phyloP scores from a whole-genome alignment of 1,284 basidiomycete genomes.

The Leucoagaricus sp. region DNA sequence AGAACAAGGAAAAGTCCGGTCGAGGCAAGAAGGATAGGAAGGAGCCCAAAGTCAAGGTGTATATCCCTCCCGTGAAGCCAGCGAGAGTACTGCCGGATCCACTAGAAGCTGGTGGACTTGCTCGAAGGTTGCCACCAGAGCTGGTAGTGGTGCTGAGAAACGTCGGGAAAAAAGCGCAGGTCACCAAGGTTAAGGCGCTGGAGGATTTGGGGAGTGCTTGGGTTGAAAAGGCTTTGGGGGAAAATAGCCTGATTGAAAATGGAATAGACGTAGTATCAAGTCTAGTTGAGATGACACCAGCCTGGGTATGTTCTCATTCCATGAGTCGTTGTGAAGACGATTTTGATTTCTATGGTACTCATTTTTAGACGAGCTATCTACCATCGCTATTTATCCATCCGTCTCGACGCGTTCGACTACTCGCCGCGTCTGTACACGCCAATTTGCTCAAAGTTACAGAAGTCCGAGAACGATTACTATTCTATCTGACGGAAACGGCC shows the following conservation, averaged over 20 bases:
- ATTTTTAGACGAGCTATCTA: constrained; percentile 77
- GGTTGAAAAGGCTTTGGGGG: constrained; percentile 40
- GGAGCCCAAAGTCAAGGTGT: constrained; percentile 75
- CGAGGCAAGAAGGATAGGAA: constrained; percentile 51
- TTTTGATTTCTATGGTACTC: not conserved
- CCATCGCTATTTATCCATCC: constrained; percentile 83
- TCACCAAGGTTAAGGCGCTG: constrained; percentile 85
- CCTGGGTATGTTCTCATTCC: constrained; percentile 72
- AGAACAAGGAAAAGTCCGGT: constrained; percentile 50
- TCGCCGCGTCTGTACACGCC: constrained; percentile 71
- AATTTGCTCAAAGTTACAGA: constrained; percentile 62
- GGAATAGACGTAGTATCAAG: constrained; percentile 41
- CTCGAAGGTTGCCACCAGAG: constrained; percentile 76
- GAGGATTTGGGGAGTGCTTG: constrained; percentile 68
- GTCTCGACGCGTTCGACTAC: constrained; percentile 73
- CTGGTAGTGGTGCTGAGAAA: constrained; percentile 83
- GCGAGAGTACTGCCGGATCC: constrained; percentile 87
- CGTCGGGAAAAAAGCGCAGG: constrained; percentile 89
- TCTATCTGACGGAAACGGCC: constrained; percentile 58
- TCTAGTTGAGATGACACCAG: constrained; percentile 72
- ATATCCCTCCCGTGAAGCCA: constrained; percentile 87
- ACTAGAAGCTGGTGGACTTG: constrained; percentile 85
- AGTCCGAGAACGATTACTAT: constrained; percentile 57
- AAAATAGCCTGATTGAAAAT: constrained; percentile 34
- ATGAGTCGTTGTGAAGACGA: not conserved